A percentile compares a stretch with the other conserved stretches of the same genome.
Conservation (phyloP, 1,284 basidiomycete genomes). For the Filobasidium uniguttulatum region DNA sequence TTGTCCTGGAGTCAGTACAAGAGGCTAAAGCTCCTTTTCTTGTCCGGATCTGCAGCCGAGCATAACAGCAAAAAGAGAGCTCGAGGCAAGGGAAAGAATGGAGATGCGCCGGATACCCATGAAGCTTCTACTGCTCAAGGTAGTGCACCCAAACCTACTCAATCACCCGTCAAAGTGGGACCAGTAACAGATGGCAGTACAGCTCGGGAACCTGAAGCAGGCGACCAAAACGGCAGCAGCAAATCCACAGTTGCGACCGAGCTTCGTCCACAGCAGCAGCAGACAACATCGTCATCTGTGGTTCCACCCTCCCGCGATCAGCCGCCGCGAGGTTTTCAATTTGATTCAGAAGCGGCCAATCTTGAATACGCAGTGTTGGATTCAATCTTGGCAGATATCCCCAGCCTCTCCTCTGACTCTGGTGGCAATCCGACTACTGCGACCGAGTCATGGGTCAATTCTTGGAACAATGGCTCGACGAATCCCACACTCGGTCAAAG, state of each 20-base stretch:
- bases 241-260: too few species aligned
- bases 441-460: neutral
- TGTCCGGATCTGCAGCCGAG: neutral
- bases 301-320: too few species aligned
- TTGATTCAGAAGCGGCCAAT: slow-evolving; percentile 75
- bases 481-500: neutral
- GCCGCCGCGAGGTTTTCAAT: slow-evolving; percentile 36
- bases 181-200: too few species aligned
- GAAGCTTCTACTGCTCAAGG: too few species aligned
- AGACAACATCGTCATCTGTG: too few species aligned
- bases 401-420: too few species aligned
- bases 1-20: neutral
- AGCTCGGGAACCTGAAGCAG: too few species aligned
- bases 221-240: too few species aligned
- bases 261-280: too few species aligned
- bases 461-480: neutral
- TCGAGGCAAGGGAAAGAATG: neutral
- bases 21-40: neutral
- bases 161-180: too few species aligned
- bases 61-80: neutral
- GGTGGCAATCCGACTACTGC: neutral
- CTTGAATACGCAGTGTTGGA: slow-evolving; percentile 83
- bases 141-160: too few species aligned
- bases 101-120: too few species aligned
- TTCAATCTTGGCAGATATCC: slow-evolving; percentile 61